Base-by-base conservation (phyloP, 805 yeast genomes). In the Saccharomycopsis sp. region DNA sequence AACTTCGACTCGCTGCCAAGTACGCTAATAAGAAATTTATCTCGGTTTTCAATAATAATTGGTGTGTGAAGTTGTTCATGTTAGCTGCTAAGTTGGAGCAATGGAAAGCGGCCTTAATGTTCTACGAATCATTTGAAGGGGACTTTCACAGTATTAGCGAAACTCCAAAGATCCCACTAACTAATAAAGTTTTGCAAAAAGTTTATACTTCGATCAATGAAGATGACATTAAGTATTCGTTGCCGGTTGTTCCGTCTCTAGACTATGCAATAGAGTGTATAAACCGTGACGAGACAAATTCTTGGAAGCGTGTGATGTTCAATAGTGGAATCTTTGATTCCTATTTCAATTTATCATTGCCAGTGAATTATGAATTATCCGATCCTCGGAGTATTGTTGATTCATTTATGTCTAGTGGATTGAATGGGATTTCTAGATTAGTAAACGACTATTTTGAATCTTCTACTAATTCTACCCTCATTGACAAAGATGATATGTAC, bases 141-240 rank as follows among this genome's bases (percentile, higher is more conserved):
- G 48, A 56, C 37, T 39, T 51, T 13, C 57, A 56, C 14, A 29
- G 39, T n/a, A 7, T 13, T 24, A 13, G 44, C 32, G 16, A 23
- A 28, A 37, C 14, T 16, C n/a, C n/a, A n/a, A n/a, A n/a, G n/a
- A n/a, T n/a, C n/a, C n/a, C n/a, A n/a, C 38, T 8, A 11, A 41
- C n/a, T n/a, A n/a, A n/a, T n/a, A n/a, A n/a, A n/a, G 4, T 58
- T 34, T 44, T 67, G 20, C 43, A 60, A 3, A 36, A 46, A 0
- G 64, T 82, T 1, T 85, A 80, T 57, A 63, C 66, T 4, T 56
- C 68, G 0, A 64, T 87, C 2, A 77, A 73, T 40, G 87, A 82
- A 45, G 63, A 67, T 2, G 95, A 87, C 57, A 60, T 85, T 32
- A 57, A 74, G 4, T 69, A 70, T 52, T 94, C 94, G 0, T 59